phyloP scores from a whole-genome alignment of 1,284 basidiomycete genomes.

The Rhizoctonia solani region DNA sequence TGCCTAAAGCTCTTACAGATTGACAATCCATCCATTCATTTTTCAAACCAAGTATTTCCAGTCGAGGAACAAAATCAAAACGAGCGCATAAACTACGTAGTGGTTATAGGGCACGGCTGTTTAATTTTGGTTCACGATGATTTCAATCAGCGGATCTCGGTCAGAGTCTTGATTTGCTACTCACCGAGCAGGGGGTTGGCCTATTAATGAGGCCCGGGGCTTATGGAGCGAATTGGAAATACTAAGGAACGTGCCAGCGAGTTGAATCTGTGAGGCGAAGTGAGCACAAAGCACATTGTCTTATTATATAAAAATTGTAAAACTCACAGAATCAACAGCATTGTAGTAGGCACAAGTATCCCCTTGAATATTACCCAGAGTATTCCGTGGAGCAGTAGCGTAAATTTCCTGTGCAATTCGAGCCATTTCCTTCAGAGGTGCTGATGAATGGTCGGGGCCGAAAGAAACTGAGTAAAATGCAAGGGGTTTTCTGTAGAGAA shows the following conservation, averaged over 20 bases:
- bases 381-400: slow-evolving; percentile 52
- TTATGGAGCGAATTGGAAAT: slow-evolving; percentile 63
- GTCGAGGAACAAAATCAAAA: no score
- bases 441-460: slow-evolving; percentile 46
- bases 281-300: not conserved
- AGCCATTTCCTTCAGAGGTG: slow-evolving; percentile 56
- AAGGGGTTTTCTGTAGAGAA: slow-evolving; percentile 49
- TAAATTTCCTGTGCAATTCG: slow-evolving; percentile 58
- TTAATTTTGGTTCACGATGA: no score
- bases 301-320: not conserved
- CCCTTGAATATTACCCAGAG: slow-evolving; percentile 47
- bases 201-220: slow-evolving; percentile 55
- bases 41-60: no score
- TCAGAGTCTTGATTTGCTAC: no score
- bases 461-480: slow-evolving; percentile 65
- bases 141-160: no score
- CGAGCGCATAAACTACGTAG: no score
- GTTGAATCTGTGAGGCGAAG: slow-evolving; percentile 50
- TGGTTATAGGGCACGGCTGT: no score
- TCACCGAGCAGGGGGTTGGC: not conserved
- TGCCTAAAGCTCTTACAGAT: no score
- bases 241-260: slow-evolving; percentile 63
- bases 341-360: slow-evolving; percentile 56
- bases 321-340: slow-evolving; percentile 57
- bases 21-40: no score